Evolutionary conservation across 805 yeast genomes (phyloP), one percentile per base, ranked within the genome.

Genomic region (Cyberlindnera mycetangii): DNA sequence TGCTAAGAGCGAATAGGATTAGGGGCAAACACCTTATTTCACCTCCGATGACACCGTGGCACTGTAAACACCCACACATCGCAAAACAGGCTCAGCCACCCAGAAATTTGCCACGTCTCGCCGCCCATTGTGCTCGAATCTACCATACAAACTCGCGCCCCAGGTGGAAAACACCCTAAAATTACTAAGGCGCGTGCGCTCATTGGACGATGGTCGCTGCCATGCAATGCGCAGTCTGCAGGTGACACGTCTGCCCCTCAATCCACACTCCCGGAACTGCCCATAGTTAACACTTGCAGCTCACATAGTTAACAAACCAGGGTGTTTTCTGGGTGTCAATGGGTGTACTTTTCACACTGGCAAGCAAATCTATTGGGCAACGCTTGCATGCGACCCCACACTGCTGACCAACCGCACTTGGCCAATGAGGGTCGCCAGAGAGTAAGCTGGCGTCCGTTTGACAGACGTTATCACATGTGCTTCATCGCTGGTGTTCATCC

Each of bases 271-370:
- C 34, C n/a, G n/a, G 21, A 17, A 25, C 25, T 18, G 39, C 41
- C 45, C 50, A 50, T 50, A 50, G 48, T 47, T 36, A 48, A 45
- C 34, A 14, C 17, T 21, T 8, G 14, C 12, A 10, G 24, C 25
- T 20, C 33, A 18, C 49, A 45, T 45, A 45, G 40, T 37, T 36
- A 45, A 45, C 17, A 40, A 36, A 17, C 12, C 14, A n/a, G 53
- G 49, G 54, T 50, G 49, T 41, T 45, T 51, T 51, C 31, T 20
- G 50, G 49, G 49, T 44, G 52, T 44, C 25, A 28, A 32, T 7
- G 37, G 33, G 44, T 40, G 39, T 34, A 11, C 10, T 8, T 31
- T 5, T 5, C 32, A 4, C n/a, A n/a, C 27, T 22, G 11, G 6
- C 8, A 36, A 10, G 24, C 15, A 20, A 11, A 31, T 12, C 32